phyloP scores from a whole-genome alignment of 805 yeast genomes.

The Clavispora carvajalis region DNA sequence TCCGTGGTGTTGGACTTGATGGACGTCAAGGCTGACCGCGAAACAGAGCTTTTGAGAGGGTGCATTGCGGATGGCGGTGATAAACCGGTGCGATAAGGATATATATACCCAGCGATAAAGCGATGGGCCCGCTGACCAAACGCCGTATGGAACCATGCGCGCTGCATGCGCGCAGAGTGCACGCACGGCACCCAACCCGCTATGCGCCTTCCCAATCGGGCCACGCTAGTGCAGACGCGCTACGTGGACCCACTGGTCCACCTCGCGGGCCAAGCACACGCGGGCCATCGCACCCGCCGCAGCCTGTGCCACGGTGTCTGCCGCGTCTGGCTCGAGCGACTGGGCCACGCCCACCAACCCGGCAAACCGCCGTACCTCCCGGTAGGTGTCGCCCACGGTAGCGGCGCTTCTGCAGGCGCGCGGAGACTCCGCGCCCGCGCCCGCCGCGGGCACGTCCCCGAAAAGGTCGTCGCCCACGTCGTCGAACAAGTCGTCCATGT shows the following conservation, averaged over 20 bases:
- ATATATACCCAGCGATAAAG: neutral
- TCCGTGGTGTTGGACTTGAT: conserved; percentile 1
- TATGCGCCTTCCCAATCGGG: too few species aligned
- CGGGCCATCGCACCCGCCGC: neutral
- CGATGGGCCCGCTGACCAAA: too few species aligned
- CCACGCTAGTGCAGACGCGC: too few species aligned
- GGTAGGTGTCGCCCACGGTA: neutral
- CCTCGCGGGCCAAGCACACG: neutral
- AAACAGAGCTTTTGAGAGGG: neutral
- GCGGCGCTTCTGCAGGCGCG: neutral
- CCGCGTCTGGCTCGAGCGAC: neutral
- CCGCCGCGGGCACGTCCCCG: conserved; percentile 1
- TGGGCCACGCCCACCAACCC: neutral
- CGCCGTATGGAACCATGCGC: too few species aligned
- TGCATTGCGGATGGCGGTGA: neutral
- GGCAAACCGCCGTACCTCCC: neutral
- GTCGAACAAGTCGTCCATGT: conserved; percentile 16
- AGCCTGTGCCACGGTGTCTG: neutral
- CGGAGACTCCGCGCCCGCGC: neutral
- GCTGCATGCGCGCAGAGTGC: too few species aligned
- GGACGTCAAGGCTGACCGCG: neutral
- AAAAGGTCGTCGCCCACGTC: conserved; percentile 14
- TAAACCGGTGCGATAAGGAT: neutral
- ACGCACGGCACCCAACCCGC: too few species aligned
- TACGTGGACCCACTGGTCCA: neutral